phyloP scores from a whole-genome alignment of 2,329 filamentous ascomycete genomes.

The Neoscytalidium dimidiatum region DNA sequence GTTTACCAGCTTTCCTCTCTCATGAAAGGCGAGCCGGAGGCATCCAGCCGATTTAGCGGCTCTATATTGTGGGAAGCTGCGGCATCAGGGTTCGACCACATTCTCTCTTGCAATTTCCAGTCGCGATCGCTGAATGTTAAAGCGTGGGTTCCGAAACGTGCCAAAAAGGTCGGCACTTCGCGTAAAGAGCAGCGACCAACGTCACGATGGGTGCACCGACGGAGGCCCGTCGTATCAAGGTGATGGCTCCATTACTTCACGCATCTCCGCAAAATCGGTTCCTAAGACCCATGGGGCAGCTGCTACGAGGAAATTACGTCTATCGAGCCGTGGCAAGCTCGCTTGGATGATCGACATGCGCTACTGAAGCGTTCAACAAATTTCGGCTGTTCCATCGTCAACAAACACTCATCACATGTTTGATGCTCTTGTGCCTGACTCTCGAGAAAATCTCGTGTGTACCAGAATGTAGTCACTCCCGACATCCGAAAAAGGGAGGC shows the following conservation, averaged over 20 bases:
- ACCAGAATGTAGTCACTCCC: neutral
- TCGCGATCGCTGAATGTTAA: neutral
- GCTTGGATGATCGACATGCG: conserved; percentile 1
- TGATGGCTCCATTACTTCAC: neutral
- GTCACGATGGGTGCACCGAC: neutral
- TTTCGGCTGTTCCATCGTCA: neutral
- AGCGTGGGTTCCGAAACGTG: neutral
- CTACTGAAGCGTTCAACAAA: neutral
- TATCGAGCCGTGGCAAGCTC: neutral
- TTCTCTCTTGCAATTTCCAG: too few species aligned
- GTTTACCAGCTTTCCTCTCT: too few species aligned
- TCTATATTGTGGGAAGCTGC: too few species aligned
- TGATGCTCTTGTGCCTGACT: neutral
- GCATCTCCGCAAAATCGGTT: conserved; percentile 1
- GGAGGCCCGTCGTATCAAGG: neutral
- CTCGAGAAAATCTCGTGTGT: neutral
- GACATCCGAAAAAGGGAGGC: neutral
- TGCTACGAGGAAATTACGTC: conserved; percentile 8
- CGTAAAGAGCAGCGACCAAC: neutral
- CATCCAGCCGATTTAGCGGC: too few species aligned
- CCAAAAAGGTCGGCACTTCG: neutral
- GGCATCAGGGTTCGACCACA: too few species aligned
- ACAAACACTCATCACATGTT: neutral
- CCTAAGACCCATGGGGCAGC: conserved; percentile 3
- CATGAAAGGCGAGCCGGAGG: too few species aligned